These are phyloP conservation scores for Mycena vitilis DNA, from an alignment of 768 basidiomycete genomes.

Conservation along the genomic window DNA sequence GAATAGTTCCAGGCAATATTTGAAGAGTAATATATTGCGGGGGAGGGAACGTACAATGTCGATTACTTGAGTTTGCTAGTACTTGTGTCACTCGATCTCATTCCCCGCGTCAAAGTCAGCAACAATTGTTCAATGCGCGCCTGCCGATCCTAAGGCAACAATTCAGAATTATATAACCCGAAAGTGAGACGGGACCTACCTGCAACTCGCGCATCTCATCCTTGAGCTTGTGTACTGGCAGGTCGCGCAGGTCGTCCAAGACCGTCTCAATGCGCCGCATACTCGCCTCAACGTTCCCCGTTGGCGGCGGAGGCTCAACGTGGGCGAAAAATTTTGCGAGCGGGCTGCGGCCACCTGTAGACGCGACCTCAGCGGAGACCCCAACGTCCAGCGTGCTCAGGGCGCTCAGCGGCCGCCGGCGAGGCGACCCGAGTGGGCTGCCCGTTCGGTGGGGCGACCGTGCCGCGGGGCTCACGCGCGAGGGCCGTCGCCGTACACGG, in stretches of 20 bases:
- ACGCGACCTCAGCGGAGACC: slow-evolving; percentile 36
- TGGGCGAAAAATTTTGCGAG: slow-evolving; percentile 60
- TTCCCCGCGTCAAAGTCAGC: slow-evolving; percentile 73
- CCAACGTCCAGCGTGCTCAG: slow-evolving; percentile 36
- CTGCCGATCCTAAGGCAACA: slow-evolving; percentile 69
- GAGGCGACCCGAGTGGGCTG: slow-evolving; percentile 35
- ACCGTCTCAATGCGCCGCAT: slow-evolving; percentile 69
- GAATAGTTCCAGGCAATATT: neutral
- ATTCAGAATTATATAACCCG: neutral
- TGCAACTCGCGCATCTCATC: slow-evolving; percentile 89
- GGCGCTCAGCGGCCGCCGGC: slow-evolving; percentile 35
- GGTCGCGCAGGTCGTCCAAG: slow-evolving; percentile 69
- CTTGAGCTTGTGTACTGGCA: slow-evolving; percentile 75
- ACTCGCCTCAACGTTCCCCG: slow-evolving; percentile 55
- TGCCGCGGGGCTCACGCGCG: slow-evolving; percentile 38
- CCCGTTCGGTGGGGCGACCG: slow-evolving; percentile 33
- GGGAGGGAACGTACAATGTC: neutral
- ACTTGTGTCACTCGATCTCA: slow-evolving; percentile 59
- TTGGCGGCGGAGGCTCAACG: slow-evolving; percentile 32
- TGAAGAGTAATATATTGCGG: neutral
- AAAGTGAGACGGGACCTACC: slow-evolving; percentile 51
- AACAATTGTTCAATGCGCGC: slow-evolving; percentile 81
- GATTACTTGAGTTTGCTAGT: slow-evolving; percentile 25
- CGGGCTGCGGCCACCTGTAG: slow-evolving; percentile 54
- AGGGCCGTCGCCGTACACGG: slow-evolving; percentile 34